Base-by-base conservation (phyloP, 225 moss, liverwort and hornwort species). In the Ulota crispa region DNA sequence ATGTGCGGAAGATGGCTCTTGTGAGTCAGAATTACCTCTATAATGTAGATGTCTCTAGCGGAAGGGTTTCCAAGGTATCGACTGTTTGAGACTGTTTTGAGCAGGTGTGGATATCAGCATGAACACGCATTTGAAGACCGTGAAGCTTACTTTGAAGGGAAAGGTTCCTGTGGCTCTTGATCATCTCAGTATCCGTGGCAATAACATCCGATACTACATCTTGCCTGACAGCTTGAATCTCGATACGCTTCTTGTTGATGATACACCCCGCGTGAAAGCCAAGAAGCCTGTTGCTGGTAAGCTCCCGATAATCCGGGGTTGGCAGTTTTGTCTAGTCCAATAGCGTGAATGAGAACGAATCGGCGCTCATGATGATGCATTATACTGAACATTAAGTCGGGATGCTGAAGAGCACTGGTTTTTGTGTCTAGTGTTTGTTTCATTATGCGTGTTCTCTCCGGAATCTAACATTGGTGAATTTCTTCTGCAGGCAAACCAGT, bases 121-220 rank as follows among this genome's bases (percentile, higher is more conserved):
- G 95, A 98, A 98, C 84, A 98, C 95, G 54, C 97, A 98, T 75
- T 86, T 98, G 82, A 98, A 98, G 88, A 92, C 97, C 13, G 95
- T 98, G 67, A 98, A 98, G 93, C 93, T 95, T 24, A 98, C 95
- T 16, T 81, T 98, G 83, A 90, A 90, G 85, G 95, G 95, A 4
- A 98, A 98, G 89, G 93, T 95, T 45, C 97, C 97, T 52, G 95
- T 98, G 41, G 90, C 97, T 47, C 94, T 98, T 60, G 97, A 98
- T 84, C 97, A 98, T 83, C 94, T 90, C 79, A 90, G 90, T 76
- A 85, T 90, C 52, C 87, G 95, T 56, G 95, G 97, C 55, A 98
- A 98, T 73, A 98, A 98, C 78, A 98, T 98, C 37, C 93, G 95
- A 62, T 98, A 98, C 68, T 98, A 95, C 80, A 95, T 98, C 32